Conservation (phyloP, 2,329 filamentous ascomycete genomes). For the Nigrograna mackinnonii region DNA sequence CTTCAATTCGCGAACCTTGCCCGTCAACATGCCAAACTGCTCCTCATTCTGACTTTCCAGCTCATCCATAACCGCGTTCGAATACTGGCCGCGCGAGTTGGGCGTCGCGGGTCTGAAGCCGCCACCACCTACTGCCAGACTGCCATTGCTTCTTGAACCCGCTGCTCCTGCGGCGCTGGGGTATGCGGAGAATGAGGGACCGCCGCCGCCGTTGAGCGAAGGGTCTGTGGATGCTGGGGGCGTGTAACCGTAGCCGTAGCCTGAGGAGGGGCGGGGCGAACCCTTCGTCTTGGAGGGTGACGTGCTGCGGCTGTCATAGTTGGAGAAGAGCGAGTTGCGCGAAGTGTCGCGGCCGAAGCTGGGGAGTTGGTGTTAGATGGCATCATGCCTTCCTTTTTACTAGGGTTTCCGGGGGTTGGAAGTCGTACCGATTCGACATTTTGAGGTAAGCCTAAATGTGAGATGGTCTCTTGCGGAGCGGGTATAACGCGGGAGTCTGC, state of each 20-base stretch:
- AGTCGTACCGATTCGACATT: conserved; percentile 4
- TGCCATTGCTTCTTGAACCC: conserved; percentile 7
- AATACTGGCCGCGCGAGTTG: conserved; percentile 79
- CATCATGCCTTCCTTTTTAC: too few species aligned
- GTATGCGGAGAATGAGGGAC: conserved; percentile 38
- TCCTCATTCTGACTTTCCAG: conserved; percentile 94
- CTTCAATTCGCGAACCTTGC: conserved; percentile 88
- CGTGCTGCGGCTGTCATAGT: conserved; percentile 38
- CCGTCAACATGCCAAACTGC: conserved; percentile 86
- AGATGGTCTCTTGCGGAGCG: too few species aligned
- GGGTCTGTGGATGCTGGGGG: conserved; percentile 3
- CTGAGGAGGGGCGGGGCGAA: conserved; percentile 13
- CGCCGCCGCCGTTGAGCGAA: conserved; percentile 1
- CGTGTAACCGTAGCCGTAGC: conserved; percentile 21
- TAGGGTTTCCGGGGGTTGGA: neutral
- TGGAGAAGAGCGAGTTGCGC: conserved; percentile 44
- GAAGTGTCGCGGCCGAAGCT: conserved; percentile 31
- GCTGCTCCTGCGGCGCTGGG: conserved; percentile 20
- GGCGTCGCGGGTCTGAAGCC: conserved; percentile 48
- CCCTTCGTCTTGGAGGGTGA: conserved; percentile 41
- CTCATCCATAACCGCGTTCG: conserved; percentile 86
- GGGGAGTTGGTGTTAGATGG: neutral
- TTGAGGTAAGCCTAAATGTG: neutral
- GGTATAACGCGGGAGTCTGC: too few species aligned
- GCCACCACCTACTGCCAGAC: conserved; percentile 2